Evolutionary conservation across 73 alveolate species (phyloP).

Genomic region (Symbiodinium pilosum): DNA sequence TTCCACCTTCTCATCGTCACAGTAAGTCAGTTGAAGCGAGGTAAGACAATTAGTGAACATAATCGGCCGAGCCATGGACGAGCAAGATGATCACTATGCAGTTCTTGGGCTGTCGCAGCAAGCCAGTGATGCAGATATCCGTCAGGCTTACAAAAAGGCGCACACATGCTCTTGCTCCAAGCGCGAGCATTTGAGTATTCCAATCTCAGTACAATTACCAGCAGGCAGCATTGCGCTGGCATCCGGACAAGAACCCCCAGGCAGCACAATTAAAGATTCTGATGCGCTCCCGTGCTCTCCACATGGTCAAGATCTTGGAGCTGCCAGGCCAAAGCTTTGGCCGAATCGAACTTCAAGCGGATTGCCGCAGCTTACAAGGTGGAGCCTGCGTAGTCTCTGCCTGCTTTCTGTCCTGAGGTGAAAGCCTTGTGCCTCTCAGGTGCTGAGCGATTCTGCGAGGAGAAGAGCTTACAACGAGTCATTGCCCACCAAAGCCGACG

Average conservation of each 20-base stretch:
- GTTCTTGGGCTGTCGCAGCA: constrained; percentile 31
- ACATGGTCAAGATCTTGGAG: neutral
- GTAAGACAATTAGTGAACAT: too few species aligned
- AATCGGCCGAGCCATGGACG: neutral
- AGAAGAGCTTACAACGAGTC: neutral
- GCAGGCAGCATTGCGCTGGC: constrained; percentile 89
- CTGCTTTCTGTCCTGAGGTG: neutral
- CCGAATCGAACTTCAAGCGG: constrained; percentile 57
- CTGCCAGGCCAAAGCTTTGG: constrained; percentile 32
- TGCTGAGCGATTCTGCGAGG: neutral
- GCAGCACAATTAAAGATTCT: neutral
- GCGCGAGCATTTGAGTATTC: neutral
- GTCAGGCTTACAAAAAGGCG: constrained; percentile 71
- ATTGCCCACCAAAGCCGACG: neutral
- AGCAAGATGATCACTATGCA: constrained; percentile 6
- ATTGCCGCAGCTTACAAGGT: constrained; percentile 72
- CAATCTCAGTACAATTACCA: neutral
- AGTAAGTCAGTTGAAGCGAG: too few species aligned
- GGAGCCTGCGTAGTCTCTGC: neutral
- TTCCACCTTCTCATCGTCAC: too few species aligned
- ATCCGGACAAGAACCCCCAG: constrained; percentile 84
- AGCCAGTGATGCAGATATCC: constrained; percentile 42
- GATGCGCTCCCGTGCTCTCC: neutral
- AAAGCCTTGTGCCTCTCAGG: neutral
- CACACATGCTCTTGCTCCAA: too few species aligned